Evolutionary conservation across 2,329 filamentous ascomycete species (phyloP).

Genomic region (Huntiella savannae): DNA sequence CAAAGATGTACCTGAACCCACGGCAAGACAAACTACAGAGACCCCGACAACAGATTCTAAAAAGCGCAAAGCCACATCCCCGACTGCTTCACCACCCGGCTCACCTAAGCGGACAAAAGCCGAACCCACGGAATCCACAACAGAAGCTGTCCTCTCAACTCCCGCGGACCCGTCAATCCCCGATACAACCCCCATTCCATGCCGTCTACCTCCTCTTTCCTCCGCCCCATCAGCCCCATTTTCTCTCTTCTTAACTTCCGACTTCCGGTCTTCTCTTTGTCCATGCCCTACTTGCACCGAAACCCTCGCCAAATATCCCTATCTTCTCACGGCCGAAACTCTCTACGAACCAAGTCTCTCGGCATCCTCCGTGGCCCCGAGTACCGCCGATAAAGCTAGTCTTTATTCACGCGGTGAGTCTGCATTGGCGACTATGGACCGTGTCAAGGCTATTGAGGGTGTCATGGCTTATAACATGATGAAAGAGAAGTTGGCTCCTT

Average conservation of each 20-base stretch:
- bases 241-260: slow-evolving; percentile 63
- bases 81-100: slow-evolving; percentile 17
- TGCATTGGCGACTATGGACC: slow-evolving; percentile 76
- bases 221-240: slow-evolving; percentile 36
- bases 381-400: slow-evolving; percentile 54
- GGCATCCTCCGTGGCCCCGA: slow-evolving; percentile 36
- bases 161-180: neutral
- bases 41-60: slow-evolving; percentile 21
- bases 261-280: slow-evolving; percentile 70
- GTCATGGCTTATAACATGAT: slow-evolving; percentile 97
- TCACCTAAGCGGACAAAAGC: slow-evolving; percentile 28
- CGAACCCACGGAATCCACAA: slow-evolving; percentile 16
- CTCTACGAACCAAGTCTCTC: slow-evolving; percentile 84
- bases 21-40: neutral
- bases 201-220: slow-evolving; percentile 41
- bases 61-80: slow-evolving; percentile 48
- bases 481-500: slow-evolving; percentile 87
- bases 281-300: slow-evolving; percentile 67
- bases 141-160: neutral
- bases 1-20: neutral
- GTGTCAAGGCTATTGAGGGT: slow-evolving; percentile 82
- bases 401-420: slow-evolving; percentile 84
- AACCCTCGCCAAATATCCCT: slow-evolving; percentile 47
- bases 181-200: slow-evolving; percentile 19
- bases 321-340: slow-evolving; percentile 87